A percentile compares a stretch with the other conserved stretches of the same genome.
Evolutionary conservation across 768 basidiomycete species (phyloP).

Genomic region (Auricularia sp.): DNA sequence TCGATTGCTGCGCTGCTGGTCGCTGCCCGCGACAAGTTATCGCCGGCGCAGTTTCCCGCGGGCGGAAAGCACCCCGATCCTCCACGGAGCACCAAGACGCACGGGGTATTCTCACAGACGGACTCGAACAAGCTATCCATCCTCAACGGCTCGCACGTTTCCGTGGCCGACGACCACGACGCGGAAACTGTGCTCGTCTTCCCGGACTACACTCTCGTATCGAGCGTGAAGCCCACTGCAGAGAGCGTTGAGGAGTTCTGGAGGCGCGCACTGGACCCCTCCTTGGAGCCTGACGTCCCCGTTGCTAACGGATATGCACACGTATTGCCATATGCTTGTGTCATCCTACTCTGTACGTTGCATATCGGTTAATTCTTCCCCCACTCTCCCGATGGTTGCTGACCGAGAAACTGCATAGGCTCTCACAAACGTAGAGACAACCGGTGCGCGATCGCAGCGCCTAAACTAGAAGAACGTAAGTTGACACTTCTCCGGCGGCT

Average conservation of each 20-base stretch:
- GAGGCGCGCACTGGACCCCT: constrained; percentile 51
- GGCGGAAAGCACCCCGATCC: not conserved
- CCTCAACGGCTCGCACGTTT: constrained; percentile 74
- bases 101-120: constrained; percentile 50
- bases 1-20: constrained; percentile 46
- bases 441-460: constrained; percentile 79
- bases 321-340: constrained; percentile 73
- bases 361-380: not conserved
- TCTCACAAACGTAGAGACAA: constrained; percentile 92
- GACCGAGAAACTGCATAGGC: constrained; percentile 43
- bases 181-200: constrained; percentile 78
- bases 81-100: constrained; percentile 18
- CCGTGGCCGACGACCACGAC: constrained; percentile 50
- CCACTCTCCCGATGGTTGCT: not conserved
- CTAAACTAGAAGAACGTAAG: constrained; percentile 67
- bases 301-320: constrained; percentile 43
- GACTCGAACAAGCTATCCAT: constrained; percentile 54
- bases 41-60: not conserved
- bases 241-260: constrained; percentile 40
- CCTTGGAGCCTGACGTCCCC: constrained; percentile 35
- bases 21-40: not conserved
- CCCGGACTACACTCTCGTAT: constrained; percentile 83
- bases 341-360: constrained; percentile 77
- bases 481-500: constrained; percentile 13
- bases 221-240: constrained; percentile 35